Evolutionary conservation across 2,329 filamentous ascomycete species (phyloP), one percentile per base, ranked within the genome.

Genomic region (Ampelomyces quisqualis): DNA sequence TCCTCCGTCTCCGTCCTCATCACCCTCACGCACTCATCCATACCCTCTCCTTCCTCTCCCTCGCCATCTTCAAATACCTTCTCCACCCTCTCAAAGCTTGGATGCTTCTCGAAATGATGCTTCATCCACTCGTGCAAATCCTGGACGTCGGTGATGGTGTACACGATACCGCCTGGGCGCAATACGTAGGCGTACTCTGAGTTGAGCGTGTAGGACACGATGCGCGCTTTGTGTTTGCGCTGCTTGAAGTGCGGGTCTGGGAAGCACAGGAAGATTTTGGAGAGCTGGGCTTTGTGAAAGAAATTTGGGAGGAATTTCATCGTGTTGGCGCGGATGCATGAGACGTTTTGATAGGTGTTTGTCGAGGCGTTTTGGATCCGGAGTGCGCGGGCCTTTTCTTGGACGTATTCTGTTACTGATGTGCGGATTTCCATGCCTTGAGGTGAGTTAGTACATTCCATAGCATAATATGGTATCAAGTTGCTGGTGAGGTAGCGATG

Each of bases 251-350:
- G 93, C 44, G 93, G 93, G 62, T 98, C 93, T 0, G 93, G 93
- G 65, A 98, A 98, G 74, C 93, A 98, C 58, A 98, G 87, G 69
- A 98, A 98, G 64, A 97, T 88, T 65, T 94, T 94, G 49, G 78
- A 80, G 10, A 98, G 80, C 65, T 96, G 90, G 10, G 73, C 76
- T 60, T 84, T 86, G 39, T 72, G 74, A 76, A 98, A 97, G 76
- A 96, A 95, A 65, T 98, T 97, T 48, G 94, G 91, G n/a, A 98
- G 76, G 70, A 97, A 98, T 68, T 98, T 98, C 93, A 98, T 98
- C 4, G 89, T 88, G 73, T 98, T 98, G 53, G 88, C 88, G 48
- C 93, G 85, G 33, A 98, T 75, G 64, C 89, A 94, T 22, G 86
- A 84, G 38, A 91, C 85, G 67, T 98, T 98, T 63, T 94, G 85